Conservation (phyloP, 2,329 filamentous ascomycete genomes). For the Dothistroma pini region DNA sequence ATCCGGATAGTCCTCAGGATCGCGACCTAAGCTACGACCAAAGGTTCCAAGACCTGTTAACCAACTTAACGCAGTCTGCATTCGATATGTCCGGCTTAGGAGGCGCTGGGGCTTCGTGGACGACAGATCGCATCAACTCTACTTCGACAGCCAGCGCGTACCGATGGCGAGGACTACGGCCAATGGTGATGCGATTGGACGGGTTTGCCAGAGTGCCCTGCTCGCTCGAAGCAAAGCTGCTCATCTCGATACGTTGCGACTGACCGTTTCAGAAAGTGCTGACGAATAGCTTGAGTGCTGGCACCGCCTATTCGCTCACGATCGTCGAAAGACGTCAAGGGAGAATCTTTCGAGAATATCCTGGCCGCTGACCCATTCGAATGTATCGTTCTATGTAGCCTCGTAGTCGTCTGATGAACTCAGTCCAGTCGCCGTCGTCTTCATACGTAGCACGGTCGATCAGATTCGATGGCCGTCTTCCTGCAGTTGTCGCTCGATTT, state of each 20-base stretch:
- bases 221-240: conserved; percentile 6
- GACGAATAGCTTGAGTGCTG: conserved; percentile 7
- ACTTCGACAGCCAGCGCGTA: conserved; percentile 20
- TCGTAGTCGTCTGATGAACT: conserved; percentile 13
- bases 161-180: conserved; percentile 14
- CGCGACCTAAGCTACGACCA: not conserved
- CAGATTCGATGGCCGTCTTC: conserved; percentile 16
- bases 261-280: conserved; percentile 17
- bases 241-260: not conserved
- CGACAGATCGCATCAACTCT: conserved; percentile 12
- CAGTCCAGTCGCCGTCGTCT: conserved; percentile 15
- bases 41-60: conserved; percentile 3
- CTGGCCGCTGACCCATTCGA: conserved; percentile 9
- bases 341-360: conserved; percentile 14
- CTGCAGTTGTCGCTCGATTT: conserved; percentile 17
- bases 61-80: conserved; percentile 10
- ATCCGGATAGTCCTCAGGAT: not conserved
- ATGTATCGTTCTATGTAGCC: conserved; percentile 3
- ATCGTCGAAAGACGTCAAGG: conserved; percentile 15
- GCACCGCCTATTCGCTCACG: conserved; percentile 9
- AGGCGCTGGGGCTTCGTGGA: conserved; percentile 4
- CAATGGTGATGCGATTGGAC: not conserved
- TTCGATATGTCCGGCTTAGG: not conserved
- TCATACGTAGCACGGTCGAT: conserved; percentile 22
- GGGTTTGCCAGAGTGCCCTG: conserved; percentile 6